These are phyloP conservation scores for Rhizopogon sp. DNA, from an alignment of 768 basidiomycete species.

Conservation along the genomic window DNA sequence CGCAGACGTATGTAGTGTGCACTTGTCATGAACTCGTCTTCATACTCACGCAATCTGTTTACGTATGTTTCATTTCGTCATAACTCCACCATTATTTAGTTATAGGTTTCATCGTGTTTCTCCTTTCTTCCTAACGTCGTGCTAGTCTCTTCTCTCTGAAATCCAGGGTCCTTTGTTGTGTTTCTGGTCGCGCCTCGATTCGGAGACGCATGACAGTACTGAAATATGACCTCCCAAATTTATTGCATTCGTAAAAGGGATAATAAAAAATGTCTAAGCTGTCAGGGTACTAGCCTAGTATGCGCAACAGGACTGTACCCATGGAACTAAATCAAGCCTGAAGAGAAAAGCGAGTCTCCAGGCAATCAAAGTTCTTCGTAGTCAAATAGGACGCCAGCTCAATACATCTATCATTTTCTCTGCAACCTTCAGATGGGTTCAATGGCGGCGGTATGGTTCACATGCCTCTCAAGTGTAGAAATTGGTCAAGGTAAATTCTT, in stretches of 20 bases:
- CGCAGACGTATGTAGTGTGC: too few species aligned
- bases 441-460: background rate
- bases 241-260: background rate
- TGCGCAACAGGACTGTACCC: slow-evolving; percentile 21
- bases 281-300: background rate
- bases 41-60: too few species aligned
- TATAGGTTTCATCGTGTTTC: too few species aligned
- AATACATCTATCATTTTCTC: slow-evolving; percentile 20
- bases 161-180: too few species aligned
- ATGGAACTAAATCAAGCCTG: slow-evolving; percentile 12
- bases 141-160: too few species aligned
- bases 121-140: too few species aligned
- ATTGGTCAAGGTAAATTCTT: slow-evolving; percentile 7
- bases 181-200: too few species aligned
- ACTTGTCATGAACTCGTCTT: too few species aligned
- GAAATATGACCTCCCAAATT: background rate
- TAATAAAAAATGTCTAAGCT: background rate
- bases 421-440: slow-evolving; percentile 10
- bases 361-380: slow-evolving; percentile 17
- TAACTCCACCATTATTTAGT: too few species aligned
- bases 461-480: slow-evolving; percentile 11
- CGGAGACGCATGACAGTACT: too few species aligned
- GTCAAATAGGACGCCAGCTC: slow-evolving; percentile 16
- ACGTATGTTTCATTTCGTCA: too few species aligned
- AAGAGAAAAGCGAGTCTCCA: slow-evolving; percentile 2